Evolutionary conservation across 2,329 filamentous ascomycete species (phyloP).

Genomic region (Paracoccidioides brasiliensis): DNA sequence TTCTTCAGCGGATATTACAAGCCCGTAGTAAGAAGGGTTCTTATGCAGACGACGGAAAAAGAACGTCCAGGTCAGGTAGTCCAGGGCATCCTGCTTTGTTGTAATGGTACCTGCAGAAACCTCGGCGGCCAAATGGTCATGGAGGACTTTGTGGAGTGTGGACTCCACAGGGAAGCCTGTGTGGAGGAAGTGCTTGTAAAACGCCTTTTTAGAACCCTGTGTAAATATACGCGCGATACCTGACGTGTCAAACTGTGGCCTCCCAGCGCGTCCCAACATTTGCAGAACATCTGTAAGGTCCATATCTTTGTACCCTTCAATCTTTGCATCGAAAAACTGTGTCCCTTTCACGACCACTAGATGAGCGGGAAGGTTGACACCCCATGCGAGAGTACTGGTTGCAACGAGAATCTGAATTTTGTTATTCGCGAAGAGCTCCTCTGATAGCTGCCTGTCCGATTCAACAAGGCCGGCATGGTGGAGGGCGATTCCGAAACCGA

Average conservation of each 20-base stretch:
- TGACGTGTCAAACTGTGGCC: slow-evolving; percentile 90
- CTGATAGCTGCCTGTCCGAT: slow-evolving; percentile 77
- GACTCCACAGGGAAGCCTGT: slow-evolving; percentile 97
- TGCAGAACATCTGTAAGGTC: slow-evolving; percentile 94
- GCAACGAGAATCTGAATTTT: slow-evolving; percentile 96
- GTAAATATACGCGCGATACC: slow-evolving; percentile 97
- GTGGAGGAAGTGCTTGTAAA: slow-evolving; percentile 98
- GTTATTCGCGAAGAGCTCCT: slow-evolving; percentile 92
- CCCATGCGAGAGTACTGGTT: slow-evolving; percentile 94
- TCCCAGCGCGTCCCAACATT: slow-evolving; percentile 90
- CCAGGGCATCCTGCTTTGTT: slow-evolving; percentile 91
- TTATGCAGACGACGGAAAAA: slow-evolving; percentile 97
- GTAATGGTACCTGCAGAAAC: slow-evolving; percentile 84
- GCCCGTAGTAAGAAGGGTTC: slow-evolving; percentile 94
- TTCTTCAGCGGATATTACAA: slow-evolving; percentile 84
- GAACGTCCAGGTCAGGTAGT: slow-evolving; percentile 98
- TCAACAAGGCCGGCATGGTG: slow-evolving; percentile 96
- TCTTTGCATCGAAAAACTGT: slow-evolving; percentile 96
- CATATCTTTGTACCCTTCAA: slow-evolving; percentile 97
- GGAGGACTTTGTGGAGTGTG: slow-evolving; percentile 85
- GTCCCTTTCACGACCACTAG: slow-evolving; percentile 96
- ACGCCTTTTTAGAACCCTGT: slow-evolving; percentile 93
- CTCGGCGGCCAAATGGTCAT: slow-evolving; percentile 93
- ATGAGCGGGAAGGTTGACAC: slow-evolving; percentile 93
- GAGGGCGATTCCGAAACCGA: slow-evolving; percentile 91